A percentile compares a stretch with the other conserved stretches of the same genome.
Conservation (phyloP, 352 stramenopile genomes). For the Pythium folliculosum region DNA sequence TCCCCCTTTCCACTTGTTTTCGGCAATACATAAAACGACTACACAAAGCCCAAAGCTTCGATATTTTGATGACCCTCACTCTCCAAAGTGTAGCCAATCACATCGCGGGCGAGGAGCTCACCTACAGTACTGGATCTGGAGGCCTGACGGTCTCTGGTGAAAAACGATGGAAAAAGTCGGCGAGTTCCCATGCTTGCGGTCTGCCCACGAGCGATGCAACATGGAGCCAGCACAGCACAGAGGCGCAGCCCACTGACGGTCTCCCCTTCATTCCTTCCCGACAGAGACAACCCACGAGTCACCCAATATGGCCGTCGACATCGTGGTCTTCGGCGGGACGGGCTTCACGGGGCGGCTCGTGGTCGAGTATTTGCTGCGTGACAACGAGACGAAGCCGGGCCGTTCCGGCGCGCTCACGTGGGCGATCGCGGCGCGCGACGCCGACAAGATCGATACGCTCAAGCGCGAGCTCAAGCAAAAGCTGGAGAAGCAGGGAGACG, state of each 20-base stretch:
- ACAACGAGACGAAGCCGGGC: slow-evolving; percentile 28
- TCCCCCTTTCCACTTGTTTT: no score
- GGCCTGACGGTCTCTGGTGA: neutral
- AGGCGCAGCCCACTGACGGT: neutral
- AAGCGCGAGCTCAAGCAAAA: slow-evolving; percentile 35
- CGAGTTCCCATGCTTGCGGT: no score
- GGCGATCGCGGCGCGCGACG: slow-evolving; percentile 80
- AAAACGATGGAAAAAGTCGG: slow-evolving; percentile 4
- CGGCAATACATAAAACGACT: no score
- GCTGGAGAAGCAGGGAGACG: slow-evolving; percentile 10
- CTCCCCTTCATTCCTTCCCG: no score
- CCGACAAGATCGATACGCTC: slow-evolving; percentile 46
- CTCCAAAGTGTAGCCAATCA: neutral
- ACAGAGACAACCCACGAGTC: no score
- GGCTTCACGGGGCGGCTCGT: slow-evolving; percentile 81
- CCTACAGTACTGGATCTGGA: no score
- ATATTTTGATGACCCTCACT: neutral
- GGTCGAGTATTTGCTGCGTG: slow-evolving; percentile 57
- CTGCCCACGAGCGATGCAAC: no score
- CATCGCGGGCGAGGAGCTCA: no score
- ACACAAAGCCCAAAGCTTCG: neutral
- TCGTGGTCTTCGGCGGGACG: slow-evolving; percentile 84
- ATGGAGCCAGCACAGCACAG: no score
- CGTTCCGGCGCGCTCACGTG: slow-evolving; percentile 46
- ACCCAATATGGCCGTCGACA: slow-evolving; percentile 29